A percentile compares a stretch with the other conserved stretches of the same genome.
Evolutionary conservation across 2,329 filamentous ascomycete genomes (phyloP).

Genomic region (Aspergillus alliaceus): DNA sequence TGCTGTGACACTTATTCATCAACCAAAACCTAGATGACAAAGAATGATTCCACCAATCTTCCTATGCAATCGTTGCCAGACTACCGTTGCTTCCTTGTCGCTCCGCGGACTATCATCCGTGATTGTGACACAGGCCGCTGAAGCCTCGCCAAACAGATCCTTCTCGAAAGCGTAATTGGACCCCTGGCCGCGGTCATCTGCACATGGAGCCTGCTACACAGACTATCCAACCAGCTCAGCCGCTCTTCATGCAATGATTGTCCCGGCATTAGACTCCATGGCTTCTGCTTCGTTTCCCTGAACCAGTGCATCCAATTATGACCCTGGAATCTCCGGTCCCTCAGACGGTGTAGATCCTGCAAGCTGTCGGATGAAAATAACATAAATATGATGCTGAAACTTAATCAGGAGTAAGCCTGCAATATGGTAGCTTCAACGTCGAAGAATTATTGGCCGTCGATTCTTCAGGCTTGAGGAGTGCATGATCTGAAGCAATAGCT

Average conservation of each 20-base stretch:
- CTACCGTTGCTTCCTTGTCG: slow-evolving; percentile 6
- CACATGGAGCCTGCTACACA: slow-evolving; percentile 11
- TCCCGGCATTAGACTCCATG: slow-evolving; percentile 19
- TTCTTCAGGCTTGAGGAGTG: neutral
- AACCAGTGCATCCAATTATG: slow-evolving; percentile 12
- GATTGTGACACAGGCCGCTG: slow-evolving; percentile 2
- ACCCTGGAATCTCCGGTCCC: neutral
- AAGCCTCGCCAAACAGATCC: slow-evolving; percentile 7
- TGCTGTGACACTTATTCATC: neutral
- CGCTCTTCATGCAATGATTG: slow-evolving; percentile 22
- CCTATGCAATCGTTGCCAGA: slow-evolving; percentile 2
- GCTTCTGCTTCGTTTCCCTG: slow-evolving; percentile 13
- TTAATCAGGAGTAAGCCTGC: neutral
- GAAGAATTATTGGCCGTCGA: neutral
- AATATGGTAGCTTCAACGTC: neutral
- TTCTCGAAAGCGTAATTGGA: slow-evolving; percentile 16
- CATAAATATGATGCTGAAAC: neutral
- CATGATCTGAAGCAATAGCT: neutral
- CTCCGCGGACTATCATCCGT: neutral
- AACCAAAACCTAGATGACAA: neutral
- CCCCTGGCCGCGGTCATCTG: slow-evolving; percentile 18
- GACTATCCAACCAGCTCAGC: slow-evolving; percentile 13
- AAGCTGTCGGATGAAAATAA: neutral
- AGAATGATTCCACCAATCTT: neutral
- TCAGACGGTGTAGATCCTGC: slow-evolving; percentile 3